Evolutionary conservation across 2,329 filamentous ascomycete species (phyloP), one percentile per base, ranked within the genome.

Genomic region (Chaetomiaceae sp.): DNA sequence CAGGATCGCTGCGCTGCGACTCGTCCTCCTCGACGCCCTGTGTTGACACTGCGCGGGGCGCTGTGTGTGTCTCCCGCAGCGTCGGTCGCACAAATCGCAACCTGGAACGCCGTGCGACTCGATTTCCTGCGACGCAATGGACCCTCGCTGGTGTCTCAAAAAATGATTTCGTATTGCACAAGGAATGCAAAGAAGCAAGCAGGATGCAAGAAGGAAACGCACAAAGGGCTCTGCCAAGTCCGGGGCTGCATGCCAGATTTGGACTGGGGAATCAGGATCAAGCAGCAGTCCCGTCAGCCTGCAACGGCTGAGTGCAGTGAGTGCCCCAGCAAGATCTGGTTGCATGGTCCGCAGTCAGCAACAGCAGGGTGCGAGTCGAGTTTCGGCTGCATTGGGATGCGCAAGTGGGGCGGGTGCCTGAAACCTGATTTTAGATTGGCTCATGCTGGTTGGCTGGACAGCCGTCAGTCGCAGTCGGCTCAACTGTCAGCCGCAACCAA

Each of bases 391-490:
- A 45, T 33, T 17, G 31, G 31, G 31, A 30, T 27, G 33, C 25
- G 19, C 5, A 38, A 46, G 34, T 38, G 44, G 35, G 19, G 17
- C 17, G 2, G 7, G 5, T 37, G 35, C 37, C 37, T 30, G 21
- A 34, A 19, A 7, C 27, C 19, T n/a, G 27, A 3, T 17, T 6
- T 7, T 9, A 8, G 39, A 44, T 33, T 44, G 47, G 47, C 40
- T 39, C 13, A n/a, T 39, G 17, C 4, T 20, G 17, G 34, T 50
- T 50, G 47, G 47, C 47, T 38, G 47, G 47, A 10, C 47, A 50
- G 40, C 46, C 13, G 17, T 27, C 47, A 44, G 47, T 33, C 40
- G 34, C 33, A 33, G 31, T 8, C 23, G 34, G 13, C 10, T 44
- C 14, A 21, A 33, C 46, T 38, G 38, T 31, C 30, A 14, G 25